phyloP scores from a whole-genome alignment of 495 filamentous ascomycete species.

The Penicillium roqueforti region DNA sequence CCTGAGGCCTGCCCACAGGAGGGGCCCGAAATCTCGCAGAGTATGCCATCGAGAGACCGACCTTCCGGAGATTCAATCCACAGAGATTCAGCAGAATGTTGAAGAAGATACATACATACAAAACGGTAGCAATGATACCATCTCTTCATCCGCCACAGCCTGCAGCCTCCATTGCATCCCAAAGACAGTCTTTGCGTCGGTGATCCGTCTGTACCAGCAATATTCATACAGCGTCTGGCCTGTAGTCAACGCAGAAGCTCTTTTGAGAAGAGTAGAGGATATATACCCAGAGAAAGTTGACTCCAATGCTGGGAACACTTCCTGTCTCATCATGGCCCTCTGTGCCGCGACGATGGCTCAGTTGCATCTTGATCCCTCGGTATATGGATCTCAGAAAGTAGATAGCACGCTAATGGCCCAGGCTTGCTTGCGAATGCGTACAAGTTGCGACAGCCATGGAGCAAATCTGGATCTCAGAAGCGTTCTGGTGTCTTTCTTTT shows the following conservation, averaged over 20 bases:
- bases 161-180: constrained; percentile 6
- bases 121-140: neutral
- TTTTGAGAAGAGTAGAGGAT: constrained; percentile 17
- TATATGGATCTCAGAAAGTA: constrained; percentile 2
- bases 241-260: constrained; percentile 20
- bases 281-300: constrained; percentile 6
- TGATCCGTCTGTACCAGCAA: constrained; percentile 23
- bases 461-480: constrained; percentile 18
- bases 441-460: constrained; percentile 3
- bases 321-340: constrained; percentile 25
- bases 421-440: constrained; percentile 23
- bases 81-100: neutral
- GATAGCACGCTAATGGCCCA: constrained; percentile 22
- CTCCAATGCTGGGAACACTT: constrained; percentile 2
- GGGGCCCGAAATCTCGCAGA: constrained; percentile 29
- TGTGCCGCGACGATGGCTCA: constrained; percentile 36
- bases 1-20: constrained; percentile 24
- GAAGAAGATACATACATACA: neutral
- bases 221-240: constrained; percentile 35
- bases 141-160: neutral
- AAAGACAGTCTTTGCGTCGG: constrained; percentile 6
- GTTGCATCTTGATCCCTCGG: constrained; percentile 22
- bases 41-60: neutral
- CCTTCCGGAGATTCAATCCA: neutral
- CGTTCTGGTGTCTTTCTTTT: constrained; percentile 29